Base-by-base conservation (phyloP, 108 stramenopile species). In the Skeletonema menzelii region DNA sequence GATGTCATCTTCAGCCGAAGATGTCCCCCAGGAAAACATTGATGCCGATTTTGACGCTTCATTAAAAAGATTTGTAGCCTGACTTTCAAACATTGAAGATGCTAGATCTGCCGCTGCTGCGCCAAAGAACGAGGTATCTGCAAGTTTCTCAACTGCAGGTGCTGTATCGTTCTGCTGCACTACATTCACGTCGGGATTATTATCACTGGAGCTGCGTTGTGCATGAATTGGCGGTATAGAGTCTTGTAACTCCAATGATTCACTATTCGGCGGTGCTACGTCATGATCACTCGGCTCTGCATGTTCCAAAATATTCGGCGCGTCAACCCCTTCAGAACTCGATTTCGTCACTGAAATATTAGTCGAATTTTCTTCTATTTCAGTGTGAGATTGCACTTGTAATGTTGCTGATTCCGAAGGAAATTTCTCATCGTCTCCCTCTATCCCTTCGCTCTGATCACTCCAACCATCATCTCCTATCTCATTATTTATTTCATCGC, bases 61-160 rank as follows among this genome's bases (percentile, higher is more conserved):
- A 73, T 19, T 27, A 28, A 55, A 65, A 2, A 19, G 63, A 57
- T 53, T 66, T 24, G 73, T 46, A 27, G 73, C 65, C 37, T 66
- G 72, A 30, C 22, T 65, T 20, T 44, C 65, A 75, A 75, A 61
- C 13, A 75, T 34, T n/a, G 65, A 75, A 17, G 63, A 56, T 26
- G 26, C 24, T 59, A 17, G n/a, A 63, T 61, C 27, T 32, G 17
- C 22, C 13, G 19, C 35, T 8, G 38, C 15, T 44, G 28, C 68
- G 38, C 63, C 20, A 61, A 69, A 27, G 47, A 63, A 22, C 20
- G 61, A 19, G 26, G 2, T 38, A 5, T 64, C 57, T 5, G 63
- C 4, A 40, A 0, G 17, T 19, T n/a, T 19, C 5, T 47, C 46
- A 47, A 4, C 22, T 53, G 49, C 1, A 22, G 49, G 24, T 22